Percentiles rank a stretch among this genome's conserved stretches.
These are phyloP conservation scores for Annona squamosa DNA, from an alignment of 164 flowering plant genomes.

Conservation along the genomic window DNA sequence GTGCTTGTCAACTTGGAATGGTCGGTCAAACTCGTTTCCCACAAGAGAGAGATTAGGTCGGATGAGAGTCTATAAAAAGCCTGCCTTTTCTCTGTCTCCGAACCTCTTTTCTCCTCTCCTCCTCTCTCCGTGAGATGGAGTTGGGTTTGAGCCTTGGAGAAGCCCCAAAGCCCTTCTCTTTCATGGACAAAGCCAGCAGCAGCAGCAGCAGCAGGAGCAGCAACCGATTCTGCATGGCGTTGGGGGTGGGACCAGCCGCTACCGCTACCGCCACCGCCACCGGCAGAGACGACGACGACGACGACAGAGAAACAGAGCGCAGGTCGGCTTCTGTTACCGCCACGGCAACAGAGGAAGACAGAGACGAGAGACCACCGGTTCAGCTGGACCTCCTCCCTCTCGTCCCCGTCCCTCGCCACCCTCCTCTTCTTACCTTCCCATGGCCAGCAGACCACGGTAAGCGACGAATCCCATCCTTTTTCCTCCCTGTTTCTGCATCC, in stretches of 20 bases:
- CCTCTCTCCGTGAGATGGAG: conserved; percentile 34
- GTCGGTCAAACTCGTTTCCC: conserved; percentile 43
- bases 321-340: background rate
- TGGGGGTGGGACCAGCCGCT: conserved; percentile 13
- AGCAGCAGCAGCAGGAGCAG: conserved; percentile 14
- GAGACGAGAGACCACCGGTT: conserved; percentile 24
- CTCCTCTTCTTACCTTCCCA: conserved; percentile 18
- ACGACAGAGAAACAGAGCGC: conserved; percentile 1
- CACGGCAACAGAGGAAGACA: background rate
- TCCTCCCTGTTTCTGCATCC: background rate
- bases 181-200: conserved; percentile 26
- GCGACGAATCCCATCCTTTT: background rate
- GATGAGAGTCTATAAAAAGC: conserved; percentile 12
- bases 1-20: conserved; percentile 17
- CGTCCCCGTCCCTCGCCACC: conserved; percentile 30
- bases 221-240: conserved; percentile 40
- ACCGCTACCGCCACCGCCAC: background rate
- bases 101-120: background rate
- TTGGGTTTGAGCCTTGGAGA: conserved; percentile 58
- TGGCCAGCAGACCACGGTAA: conserved; percentile 38
- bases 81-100: conserved; percentile 8
- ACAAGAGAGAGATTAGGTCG: conserved; percentile 5
- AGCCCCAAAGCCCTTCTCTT: conserved; percentile 30
- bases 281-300: conserved; percentile 8
- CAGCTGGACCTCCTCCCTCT: conserved; percentile 54